These are phyloP conservation scores for Ulota crispa DNA, from an alignment of 225 moss, liverwort and hornwort genomes.

Conservation along the genomic window DNA sequence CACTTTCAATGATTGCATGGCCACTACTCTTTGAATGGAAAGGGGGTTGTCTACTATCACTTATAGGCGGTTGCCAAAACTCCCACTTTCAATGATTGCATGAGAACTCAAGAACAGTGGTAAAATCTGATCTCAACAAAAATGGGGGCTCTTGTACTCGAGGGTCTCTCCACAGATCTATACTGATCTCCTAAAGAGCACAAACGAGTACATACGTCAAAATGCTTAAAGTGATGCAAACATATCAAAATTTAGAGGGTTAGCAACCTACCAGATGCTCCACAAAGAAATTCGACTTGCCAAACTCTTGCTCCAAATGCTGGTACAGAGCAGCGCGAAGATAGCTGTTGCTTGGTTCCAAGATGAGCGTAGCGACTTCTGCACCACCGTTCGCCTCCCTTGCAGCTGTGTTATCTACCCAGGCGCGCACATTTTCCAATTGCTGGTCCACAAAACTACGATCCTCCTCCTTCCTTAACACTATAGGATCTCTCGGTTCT, in stretches of 20 bases:
- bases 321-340: slow-evolving; percentile 62
- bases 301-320: slow-evolving; percentile 59
- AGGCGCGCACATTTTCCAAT: slow-evolving; percentile 54
- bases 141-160: neutral
- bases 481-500: slow-evolving; percentile 47
- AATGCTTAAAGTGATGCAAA: neutral
- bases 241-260: neutral
- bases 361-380: slow-evolving; percentile 36
- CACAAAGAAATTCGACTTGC: slow-evolving; percentile 57
- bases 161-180: neutral
- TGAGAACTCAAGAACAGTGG: neutral
- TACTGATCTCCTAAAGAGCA: neutral
- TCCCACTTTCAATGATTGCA: neutral
- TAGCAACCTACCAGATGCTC: slow-evolving; percentile 48
- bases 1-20: no score
- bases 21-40: neutral
- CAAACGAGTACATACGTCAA: neutral
- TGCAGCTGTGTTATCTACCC: slow-evolving; percentile 43
- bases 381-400: slow-evolving; percentile 30
- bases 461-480: slow-evolving; percentile 53
- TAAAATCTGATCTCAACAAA: neutral
- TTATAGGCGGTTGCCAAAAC: neutral
- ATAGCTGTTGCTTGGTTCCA: slow-evolving; percentile 64
- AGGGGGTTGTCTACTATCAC: neutral
- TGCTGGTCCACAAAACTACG: slow-evolving; percentile 55